Conservation (phyloP, 805 yeast genomes). For the Candida ascalaphidarum region DNA sequence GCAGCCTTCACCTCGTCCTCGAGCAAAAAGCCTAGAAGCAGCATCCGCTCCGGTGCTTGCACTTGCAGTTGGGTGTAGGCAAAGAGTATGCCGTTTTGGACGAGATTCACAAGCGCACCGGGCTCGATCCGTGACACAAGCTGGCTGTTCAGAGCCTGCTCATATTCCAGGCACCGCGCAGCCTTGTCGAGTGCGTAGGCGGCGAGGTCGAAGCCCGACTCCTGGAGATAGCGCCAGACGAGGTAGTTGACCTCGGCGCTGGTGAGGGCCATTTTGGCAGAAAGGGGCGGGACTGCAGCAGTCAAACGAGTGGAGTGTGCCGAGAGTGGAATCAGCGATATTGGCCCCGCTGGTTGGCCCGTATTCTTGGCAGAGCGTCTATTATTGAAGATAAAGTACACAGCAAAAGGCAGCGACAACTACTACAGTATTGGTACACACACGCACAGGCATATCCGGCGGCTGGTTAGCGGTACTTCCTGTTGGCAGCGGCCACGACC, state of each 20-base stretch:
- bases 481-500: no score
- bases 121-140: constrained; percentile 48
- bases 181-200: constrained; percentile 79
- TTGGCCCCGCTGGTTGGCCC: no score
- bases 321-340: no score
- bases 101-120: constrained; percentile 72
- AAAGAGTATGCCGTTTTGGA: constrained; percentile 81
- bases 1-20: constrained; percentile 26
- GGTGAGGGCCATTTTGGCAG: constrained; percentile 84
- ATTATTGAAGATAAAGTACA: no score
- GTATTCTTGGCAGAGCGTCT: no score
- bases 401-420: no score
- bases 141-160: constrained; percentile 28
- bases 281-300: not conserved
- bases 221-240: constrained; percentile 89
- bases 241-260: constrained; percentile 82
- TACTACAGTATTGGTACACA: no score
- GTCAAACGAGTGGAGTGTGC: no score
- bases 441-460: no score
- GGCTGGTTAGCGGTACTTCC: no score
- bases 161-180: constrained; percentile 52
- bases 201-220: constrained; percentile 67
- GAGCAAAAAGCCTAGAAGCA: constrained; percentile 45
- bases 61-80: constrained; percentile 59
- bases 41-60: constrained; percentile 18